Conservation (phyloP, 345 rosid genomes). For the Populus davidiana region DNA sequence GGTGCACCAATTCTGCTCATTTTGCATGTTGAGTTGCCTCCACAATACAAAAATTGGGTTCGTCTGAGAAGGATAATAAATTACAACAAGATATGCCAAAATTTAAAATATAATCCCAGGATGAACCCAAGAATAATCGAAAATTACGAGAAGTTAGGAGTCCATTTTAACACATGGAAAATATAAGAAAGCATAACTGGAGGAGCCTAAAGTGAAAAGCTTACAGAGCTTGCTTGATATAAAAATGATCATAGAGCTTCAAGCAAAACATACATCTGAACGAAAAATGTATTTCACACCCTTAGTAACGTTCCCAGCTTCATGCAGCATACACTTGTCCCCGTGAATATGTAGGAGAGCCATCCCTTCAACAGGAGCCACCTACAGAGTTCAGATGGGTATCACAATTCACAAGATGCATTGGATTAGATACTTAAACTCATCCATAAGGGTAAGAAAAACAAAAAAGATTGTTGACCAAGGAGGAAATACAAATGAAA, state of each 20-base stretch:
- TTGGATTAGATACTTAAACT: neutral
- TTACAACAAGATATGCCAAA: neutral
- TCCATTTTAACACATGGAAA: neutral
- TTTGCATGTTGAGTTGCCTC: neutral
- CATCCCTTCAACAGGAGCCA: slow-evolving; percentile 88
- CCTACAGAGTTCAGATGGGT: slow-evolving; percentile 36
- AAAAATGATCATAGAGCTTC: slow-evolving; percentile 16
- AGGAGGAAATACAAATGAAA: neutral
- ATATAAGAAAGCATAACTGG: neutral
- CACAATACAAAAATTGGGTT: neutral
- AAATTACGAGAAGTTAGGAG: neutral
- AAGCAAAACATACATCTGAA: slow-evolving; percentile 91
- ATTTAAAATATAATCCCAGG: neutral
- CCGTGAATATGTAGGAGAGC: slow-evolving; percentile 94
- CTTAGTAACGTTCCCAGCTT: slow-evolving; percentile 67
- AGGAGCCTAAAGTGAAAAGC: neutral
- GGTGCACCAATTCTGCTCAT: neutral
- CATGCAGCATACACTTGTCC: slow-evolving; percentile 87
- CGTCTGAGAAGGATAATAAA: neutral
- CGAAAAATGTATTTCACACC: slow-evolving; percentile 88
- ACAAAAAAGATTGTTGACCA: neutral
- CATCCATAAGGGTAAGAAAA: neutral
- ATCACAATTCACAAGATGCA: neutral
- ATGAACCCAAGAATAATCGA: neutral
- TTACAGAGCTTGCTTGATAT: slow-evolving; percentile 9